phyloP scores from a whole-genome alignment of 371 early-diverging fungal species.

The Syncephalastrum monosporum region DNA sequence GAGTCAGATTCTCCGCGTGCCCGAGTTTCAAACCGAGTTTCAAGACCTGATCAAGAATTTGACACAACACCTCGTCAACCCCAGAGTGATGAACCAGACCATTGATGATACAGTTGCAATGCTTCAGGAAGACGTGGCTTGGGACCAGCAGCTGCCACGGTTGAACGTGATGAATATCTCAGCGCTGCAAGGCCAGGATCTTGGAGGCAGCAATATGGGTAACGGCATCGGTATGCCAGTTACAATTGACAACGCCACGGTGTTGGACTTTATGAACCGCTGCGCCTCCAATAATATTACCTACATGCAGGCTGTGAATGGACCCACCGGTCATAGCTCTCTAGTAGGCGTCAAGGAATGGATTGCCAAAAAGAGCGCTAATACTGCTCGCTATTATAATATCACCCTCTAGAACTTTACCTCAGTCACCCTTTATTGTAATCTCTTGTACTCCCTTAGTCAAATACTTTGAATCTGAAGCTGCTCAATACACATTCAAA shows the following conservation, averaged over 20 bases:
- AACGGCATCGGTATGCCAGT: conserved; percentile 1
- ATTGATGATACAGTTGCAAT: conserved; percentile 19
- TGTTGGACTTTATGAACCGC: conserved; percentile 1
- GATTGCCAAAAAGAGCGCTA: conserved; percentile 1
- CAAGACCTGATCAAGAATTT: conserved; percentile 21
- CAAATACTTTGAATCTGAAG: no score
- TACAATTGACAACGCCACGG: conserved; percentile 7
- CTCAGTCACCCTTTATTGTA: no score
- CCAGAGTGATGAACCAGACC: conserved; percentile 15
- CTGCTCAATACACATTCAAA: no score
- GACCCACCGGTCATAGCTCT: conserved; percentile 13
- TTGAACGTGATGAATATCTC: conserved; percentile 4
- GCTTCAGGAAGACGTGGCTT: conserved; percentile 19
- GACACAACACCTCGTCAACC: conserved; percentile 17
- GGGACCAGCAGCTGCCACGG: conserved; percentile 14
- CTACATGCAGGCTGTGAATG: conserved; percentile 22
- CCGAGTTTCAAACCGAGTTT: conserved; percentile 27
- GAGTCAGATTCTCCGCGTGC: conserved; percentile 11
- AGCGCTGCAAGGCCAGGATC: background rate
- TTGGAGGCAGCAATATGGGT: background rate
- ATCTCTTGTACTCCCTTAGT: no score
- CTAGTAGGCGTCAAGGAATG: conserved; percentile 23
- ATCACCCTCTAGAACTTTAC: no score
- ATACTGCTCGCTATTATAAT: no score
- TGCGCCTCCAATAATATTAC: background rate